phyloP scores from a whole-genome alignment of 495 filamentous ascomycete species.

The Aspergillus steynii region DNA sequence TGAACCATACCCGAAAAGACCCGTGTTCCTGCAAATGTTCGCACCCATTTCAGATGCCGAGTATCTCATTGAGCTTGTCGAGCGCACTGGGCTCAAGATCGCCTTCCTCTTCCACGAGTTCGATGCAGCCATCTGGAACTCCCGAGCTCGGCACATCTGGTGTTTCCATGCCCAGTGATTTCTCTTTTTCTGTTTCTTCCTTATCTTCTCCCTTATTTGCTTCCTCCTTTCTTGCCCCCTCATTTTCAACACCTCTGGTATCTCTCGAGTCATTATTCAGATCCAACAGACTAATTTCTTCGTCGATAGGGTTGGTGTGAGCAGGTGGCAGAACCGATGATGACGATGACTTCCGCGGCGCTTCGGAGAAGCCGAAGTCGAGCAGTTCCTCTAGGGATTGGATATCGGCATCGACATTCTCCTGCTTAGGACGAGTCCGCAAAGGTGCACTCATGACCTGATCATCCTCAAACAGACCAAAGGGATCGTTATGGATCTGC shows the following conservation, averaged over 20 bases:
- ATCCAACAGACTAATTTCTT: slow-evolving; percentile 4
- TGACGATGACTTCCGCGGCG: slow-evolving; percentile 1
- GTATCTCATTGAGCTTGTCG: slow-evolving; percentile 25
- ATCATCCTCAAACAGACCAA: slow-evolving; percentile 16
- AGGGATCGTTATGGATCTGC: slow-evolving; percentile 5
- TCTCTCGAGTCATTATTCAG: not conserved
- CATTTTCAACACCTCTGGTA: not conserved
- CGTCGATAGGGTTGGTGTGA: not conserved
- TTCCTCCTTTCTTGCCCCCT: not conserved
- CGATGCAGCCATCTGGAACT: slow-evolving; percentile 5
- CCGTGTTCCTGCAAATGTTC: not conserved
- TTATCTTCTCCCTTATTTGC: not conserved
- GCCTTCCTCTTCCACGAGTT: slow-evolving; percentile 31
- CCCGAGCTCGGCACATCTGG: not conserved
- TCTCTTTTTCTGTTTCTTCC: not conserved
- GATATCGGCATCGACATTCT: slow-evolving; percentile 1
- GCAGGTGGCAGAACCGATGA: not conserved
- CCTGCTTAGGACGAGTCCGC: not conserved
- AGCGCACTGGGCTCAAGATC: slow-evolving; percentile 30
- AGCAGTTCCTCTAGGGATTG: slow-evolving; percentile 21
- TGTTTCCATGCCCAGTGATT: not conserved
- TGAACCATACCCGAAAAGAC: too few species aligned
- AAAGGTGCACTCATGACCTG: not conserved
- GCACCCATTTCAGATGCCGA: slow-evolving; percentile 9
- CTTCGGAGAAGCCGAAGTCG: slow-evolving; percentile 19